Base-by-base conservation (phyloP, 495 filamentous ascomycete genomes). In the Aspergillus sparsus region DNA sequence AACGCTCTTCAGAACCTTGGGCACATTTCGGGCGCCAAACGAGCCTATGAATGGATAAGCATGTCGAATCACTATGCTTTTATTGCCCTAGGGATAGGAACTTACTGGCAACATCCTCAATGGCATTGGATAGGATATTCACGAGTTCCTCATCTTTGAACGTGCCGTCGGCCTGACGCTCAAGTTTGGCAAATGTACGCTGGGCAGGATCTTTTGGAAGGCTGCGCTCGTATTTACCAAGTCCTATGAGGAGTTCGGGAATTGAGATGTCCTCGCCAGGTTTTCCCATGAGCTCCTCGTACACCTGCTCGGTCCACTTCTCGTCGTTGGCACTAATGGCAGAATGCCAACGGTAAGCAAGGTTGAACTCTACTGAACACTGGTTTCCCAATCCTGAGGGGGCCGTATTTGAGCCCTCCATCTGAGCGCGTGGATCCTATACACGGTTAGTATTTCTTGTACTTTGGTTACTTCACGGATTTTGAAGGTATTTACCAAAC, bases 341-440 rank as follows among this genome's bases (percentile, higher is more conserved):
- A 12, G 87, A 85, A 71, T 90, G 87, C 83, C 87, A 90, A 49
- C 87, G 82, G 63, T 90, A 90, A 35, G 88, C 83, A 34, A 90
- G 70, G 66, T 89, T 89, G 72, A 90, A 90, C 68, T 90, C 87
- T 12, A 85, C 58, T 2, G 58, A 60, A 21, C 87, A 87, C 63
- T 88, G 85, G 72, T 89, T 89, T 53, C 87, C 87, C 3, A 82
- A 74, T 49, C 89, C 91, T 32, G 84, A 74, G 18, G 82, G 82
- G 32, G 89, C 88, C 32, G 82, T 78, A 49, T 83, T 81, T 56
- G 80, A 76, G 55, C 73, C 70, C 58, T 77, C 71, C 71, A 77
- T 77, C 63, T 77, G 73, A 13, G 75, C 75, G 49, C 77, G 71
- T 44, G 77, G 77, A 56, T 80, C 77, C 71, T 60, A 16, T 33